Evolutionary conservation across 768 basidiomycete genomes (phyloP), one percentile per base, ranked within the genome.

Genomic region (Suillus occidentalis): DNA sequence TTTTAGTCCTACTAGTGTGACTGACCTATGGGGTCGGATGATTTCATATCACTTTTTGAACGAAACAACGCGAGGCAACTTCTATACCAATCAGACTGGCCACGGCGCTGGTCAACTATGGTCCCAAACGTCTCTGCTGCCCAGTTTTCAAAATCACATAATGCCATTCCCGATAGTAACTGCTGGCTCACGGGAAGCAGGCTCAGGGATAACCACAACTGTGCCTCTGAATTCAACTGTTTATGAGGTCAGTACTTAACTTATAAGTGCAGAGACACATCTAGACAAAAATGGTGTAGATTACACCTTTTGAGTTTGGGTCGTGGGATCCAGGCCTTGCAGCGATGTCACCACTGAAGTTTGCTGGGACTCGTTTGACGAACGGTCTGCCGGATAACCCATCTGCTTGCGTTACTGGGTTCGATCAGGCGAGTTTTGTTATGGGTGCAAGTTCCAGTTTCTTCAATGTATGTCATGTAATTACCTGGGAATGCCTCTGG

Each of bases 101-200:
- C 90, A 92, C 66, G 89, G 89, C n/a, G 87, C 89, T n/a, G 90
- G 89, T 6, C 83, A 88, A 63, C 80, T 89, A 12, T 88, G 88
- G 85, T 89, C 88, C 3, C 71, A 85, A 16, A 81, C 90, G 42
- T 80, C 83, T 2, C 67, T 70, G 25, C 79, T 86, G 14, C 80
- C 85, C 0, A 77, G 83, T 7, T 91, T 85, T 75, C 78, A 82
- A 69, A 76, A 79, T 56, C 71, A 77, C 42, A 69, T 76, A 7
- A 78, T 84, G 36, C 92, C 91, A 2, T 89, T 91, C 70, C 92
- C 92, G 0, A 84, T 94, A 61, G 72, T 91, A 58, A 79, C 85
- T 12, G 77, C 86, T 3, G 81, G 90, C 72, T 86, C 89, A 4
- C 74, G 83, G 18, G 84, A 82, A 22, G 73, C 75, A 18, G 80